Conservation (phyloP, 2,329 filamentous ascomycete genomes). For the Pseudogymnoascus sp. region DNA sequence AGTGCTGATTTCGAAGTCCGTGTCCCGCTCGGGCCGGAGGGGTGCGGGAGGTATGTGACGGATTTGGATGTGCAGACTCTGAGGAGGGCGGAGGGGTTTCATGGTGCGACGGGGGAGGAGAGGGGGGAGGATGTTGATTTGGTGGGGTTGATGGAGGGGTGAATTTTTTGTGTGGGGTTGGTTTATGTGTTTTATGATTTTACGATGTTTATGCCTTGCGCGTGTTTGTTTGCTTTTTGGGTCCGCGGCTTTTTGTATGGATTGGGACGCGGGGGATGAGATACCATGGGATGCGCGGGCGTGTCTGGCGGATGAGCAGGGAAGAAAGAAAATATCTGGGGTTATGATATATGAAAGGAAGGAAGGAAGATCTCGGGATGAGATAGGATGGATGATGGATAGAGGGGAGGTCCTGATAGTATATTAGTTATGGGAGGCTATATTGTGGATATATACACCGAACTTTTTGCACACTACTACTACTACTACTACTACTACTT, state of each 20-base stretch:
- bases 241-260: background rate
- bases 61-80: slow-evolving; percentile 89
- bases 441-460: background rate
- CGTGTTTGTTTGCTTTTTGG: background rate
- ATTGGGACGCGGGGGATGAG: background rate
- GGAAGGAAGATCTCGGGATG: background rate
- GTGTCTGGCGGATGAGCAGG: background rate
- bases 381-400: background rate
- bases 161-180: slow-evolving; percentile 7
- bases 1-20: slow-evolving; percentile 91
- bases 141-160: slow-evolving; percentile 47
- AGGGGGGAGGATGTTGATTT: slow-evolving; percentile 65
- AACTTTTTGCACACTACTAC: background rate
- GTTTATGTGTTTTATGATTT: background rate
- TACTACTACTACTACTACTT: no score
- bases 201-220: background rate
- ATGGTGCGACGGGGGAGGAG: slow-evolving; percentile 72
- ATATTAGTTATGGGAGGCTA: background rate
- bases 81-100: slow-evolving; percentile 77
- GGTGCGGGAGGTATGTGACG: slow-evolving; percentile 64
- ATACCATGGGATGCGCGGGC: background rate
- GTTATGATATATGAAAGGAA: no score
- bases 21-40: slow-evolving; percentile 60
- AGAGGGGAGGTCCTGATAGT: background rate
- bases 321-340: background rate